Evolutionary conservation across 2,329 filamentous ascomycete genomes (phyloP).

Genomic region (Ophiostoma himal-ulmi): DNA sequence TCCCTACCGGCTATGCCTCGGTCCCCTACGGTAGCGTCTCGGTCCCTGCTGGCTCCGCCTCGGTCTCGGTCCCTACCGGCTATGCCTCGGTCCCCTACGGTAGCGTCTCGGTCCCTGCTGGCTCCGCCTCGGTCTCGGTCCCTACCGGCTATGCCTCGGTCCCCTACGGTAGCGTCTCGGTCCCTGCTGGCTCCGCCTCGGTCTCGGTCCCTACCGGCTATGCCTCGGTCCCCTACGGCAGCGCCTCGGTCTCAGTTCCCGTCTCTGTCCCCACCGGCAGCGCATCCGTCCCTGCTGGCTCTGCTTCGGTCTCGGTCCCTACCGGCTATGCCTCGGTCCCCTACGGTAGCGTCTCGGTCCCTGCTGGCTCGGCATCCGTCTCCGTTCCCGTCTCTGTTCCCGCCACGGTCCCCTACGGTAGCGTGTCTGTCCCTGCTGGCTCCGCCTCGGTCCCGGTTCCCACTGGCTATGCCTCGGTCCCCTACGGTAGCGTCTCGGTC

Average conservation of each 20-base stretch:
- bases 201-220: neutral
- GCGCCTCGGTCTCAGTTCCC: neutral
- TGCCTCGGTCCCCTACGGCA: neutral
- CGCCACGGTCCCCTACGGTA: constrained; percentile 26
- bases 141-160: neutral
- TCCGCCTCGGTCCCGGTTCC: neutral
- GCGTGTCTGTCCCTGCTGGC: neutral
- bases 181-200: too few species aligned
- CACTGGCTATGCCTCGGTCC: neutral
- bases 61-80: neutral
- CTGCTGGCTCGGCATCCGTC: neutral
- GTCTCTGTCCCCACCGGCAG: neutral
- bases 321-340: neutral
- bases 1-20: neutral
- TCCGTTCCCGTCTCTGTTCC: neutral
- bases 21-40: neutral
- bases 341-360: constrained; percentile 5
- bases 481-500: too few species aligned
- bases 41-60: constrained; percentile 26
- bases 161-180: too few species aligned
- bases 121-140: neutral
- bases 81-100: neutral
- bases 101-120: neutral
- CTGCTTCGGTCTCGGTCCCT: neutral
- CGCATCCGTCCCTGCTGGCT: neutral